A percentile compares a stretch with the other conserved stretches of the same genome.
Conservation (phyloP, 139 green algal species). For the Chlamydomonas sphaeroides region DNA sequence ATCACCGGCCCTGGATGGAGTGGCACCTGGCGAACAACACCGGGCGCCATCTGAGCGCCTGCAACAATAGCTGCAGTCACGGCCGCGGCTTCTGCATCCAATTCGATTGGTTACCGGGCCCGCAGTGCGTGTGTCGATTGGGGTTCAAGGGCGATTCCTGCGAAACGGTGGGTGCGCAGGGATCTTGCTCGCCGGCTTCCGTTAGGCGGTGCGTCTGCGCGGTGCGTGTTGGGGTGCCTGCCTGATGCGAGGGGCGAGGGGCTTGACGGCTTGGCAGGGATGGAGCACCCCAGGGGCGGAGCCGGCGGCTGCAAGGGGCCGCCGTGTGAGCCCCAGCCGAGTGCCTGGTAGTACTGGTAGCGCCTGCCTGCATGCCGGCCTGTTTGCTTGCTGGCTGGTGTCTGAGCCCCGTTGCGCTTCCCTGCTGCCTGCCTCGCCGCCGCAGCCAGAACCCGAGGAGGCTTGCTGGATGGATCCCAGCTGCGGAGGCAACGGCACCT, state of each 20-base stretch:
- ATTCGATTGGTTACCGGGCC: neutral
- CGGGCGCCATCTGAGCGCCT: neutral
- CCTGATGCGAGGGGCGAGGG: no score
- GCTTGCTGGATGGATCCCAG: conserved; percentile 20
- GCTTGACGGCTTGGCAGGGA: no score
- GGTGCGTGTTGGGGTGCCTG: no score
- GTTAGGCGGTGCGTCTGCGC: no score
- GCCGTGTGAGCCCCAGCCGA: no score
- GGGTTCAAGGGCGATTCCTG: conserved; percentile 11
- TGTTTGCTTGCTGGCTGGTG: no score
- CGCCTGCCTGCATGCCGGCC: no score
- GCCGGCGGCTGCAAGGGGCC: neutral
- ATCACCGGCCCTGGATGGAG: neutral
- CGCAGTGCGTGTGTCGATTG: conserved; percentile 4
- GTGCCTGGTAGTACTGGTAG: no score
- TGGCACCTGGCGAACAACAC: conserved; percentile 1
- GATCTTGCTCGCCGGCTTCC: no score
- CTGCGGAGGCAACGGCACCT: conserved; percentile 13
- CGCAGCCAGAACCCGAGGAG: neutral
- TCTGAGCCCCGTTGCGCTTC: no score
- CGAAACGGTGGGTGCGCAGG: no score
- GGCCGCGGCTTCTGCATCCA: conserved; percentile 17
- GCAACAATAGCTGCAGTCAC: neutral
- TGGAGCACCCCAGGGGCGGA: neutral
- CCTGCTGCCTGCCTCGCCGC: no score